Evolutionary conservation across 257 asterid species (phyloP).

Genomic region (Fraxinus excelsior): DNA sequence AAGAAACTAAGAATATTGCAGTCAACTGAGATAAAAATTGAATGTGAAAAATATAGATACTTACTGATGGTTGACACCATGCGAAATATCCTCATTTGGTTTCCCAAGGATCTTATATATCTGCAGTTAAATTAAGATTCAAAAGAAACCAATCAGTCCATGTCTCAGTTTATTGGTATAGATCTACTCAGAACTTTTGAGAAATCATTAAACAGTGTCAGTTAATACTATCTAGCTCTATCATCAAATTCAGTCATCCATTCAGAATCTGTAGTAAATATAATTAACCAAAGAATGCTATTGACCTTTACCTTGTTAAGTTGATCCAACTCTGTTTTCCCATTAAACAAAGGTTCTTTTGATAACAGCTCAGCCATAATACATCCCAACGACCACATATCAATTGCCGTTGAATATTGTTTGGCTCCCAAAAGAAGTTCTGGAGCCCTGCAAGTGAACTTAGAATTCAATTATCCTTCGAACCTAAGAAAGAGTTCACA

Average conservation of each 20-base stretch:
- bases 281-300: not conserved
- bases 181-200: not conserved
- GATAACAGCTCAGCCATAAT: conserved; percentile 77
- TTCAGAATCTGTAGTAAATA: not conserved
- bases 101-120: conserved; percentile 45
- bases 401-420: conserved; percentile 89
- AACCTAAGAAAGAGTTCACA: not conserved
- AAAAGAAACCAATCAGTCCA: not conserved
- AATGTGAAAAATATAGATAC: conserved; percentile 29
- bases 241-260: not conserved
- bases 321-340: conserved; percentile 48
- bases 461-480: conserved; percentile 17
- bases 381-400: conserved; percentile 98
- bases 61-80: conserved; percentile 49
- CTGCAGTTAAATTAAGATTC: conserved; percentile 25
- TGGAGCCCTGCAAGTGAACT: conserved; percentile 69
- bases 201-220: not conserved
- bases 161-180: not conserved
- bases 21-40: not conserved
- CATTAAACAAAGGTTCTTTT: conserved; percentile 45
- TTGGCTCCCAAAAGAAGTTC: conserved; percentile 90
- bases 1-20: conserved; percentile 29
- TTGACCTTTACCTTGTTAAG: conserved; percentile 43
- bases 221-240: not conserved
- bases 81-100: conserved; percentile 48